Conservation (phyloP, 495 filamentous ascomycete genomes). For the Sphaerosporella brunnea region DNA sequence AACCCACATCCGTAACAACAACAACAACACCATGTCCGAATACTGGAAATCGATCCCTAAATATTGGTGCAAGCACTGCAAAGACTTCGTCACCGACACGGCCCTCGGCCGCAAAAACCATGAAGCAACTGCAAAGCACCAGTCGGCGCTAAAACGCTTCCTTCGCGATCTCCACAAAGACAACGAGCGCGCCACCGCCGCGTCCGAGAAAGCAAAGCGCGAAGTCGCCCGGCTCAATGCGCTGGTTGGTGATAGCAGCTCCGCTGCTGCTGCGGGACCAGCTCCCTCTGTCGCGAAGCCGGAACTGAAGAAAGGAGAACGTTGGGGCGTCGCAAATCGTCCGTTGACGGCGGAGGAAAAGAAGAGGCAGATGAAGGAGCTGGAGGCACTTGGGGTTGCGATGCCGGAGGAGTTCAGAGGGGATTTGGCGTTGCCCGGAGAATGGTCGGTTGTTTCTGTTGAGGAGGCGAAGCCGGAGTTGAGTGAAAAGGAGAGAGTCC, state of each 20-base stretch:
- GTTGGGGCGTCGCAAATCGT: slow-evolving; percentile 4
- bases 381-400: slow-evolving; percentile 70
- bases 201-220: slow-evolving; percentile 61
- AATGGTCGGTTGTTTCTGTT: slow-evolving; percentile 48
- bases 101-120: slow-evolving; percentile 77
- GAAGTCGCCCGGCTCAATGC: slow-evolving; percentile 80
- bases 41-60: slow-evolving; percentile 98
- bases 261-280: slow-evolving; percentile 7
- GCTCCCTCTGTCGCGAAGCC: slow-evolving; percentile 21
- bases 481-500: slow-evolving; percentile 27
- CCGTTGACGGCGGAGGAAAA: slow-evolving; percentile 45
- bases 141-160: slow-evolving; percentile 74
- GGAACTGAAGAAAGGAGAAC: not conserved
- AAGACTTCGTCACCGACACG: slow-evolving; percentile 77
- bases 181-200: slow-evolving; percentile 58
- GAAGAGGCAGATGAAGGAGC: slow-evolving; percentile 68
- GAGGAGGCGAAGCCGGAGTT: slow-evolving; percentile 23
- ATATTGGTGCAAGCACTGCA: slow-evolving; percentile 97
- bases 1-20: not conserved
- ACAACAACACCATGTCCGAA: slow-evolving; percentile 53
- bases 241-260: slow-evolving; percentile 32
- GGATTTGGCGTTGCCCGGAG: slow-evolving; percentile 75
- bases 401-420: slow-evolving; percentile 62
- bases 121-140: slow-evolving; percentile 76
- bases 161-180: slow-evolving; percentile 68